Conservation (phyloP, 1,139 yeast species). For the Sugiyamaella neomexicana region DNA sequence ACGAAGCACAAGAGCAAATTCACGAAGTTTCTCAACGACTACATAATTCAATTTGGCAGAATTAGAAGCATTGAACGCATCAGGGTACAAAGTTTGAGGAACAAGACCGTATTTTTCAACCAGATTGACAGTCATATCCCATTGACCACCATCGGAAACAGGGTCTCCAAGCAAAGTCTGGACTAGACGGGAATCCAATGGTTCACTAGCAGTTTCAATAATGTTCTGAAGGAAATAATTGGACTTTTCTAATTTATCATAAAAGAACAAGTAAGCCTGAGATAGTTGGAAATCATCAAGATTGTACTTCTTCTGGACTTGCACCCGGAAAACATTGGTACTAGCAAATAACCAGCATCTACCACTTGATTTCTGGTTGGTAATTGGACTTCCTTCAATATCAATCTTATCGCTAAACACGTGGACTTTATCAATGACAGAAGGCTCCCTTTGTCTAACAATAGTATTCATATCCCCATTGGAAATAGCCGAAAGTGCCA, state of each 20-base stretch:
- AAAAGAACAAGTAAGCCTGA: constrained; percentile 56
- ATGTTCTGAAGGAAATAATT: constrained; percentile 61
- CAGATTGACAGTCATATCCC: constrained; percentile 68
- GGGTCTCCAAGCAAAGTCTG: constrained; percentile 52
- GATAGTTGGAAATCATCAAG: constrained; percentile 58
- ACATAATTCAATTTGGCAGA: constrained; percentile 53
- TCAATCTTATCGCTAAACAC: constrained; percentile 56
- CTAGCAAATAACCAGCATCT: constrained; percentile 73
- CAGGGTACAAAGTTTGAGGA: constrained; percentile 61
- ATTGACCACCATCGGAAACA: constrained; percentile 69
- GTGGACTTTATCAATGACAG: constrained; percentile 46
- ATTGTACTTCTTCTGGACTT: constrained; percentile 54
- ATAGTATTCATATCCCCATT: constrained; percentile 49
- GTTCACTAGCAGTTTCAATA: constrained; percentile 54
- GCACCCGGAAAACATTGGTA: constrained; percentile 59
- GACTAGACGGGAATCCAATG: constrained; percentile 56
- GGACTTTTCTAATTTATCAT: constrained; percentile 59
- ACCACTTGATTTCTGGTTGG: constrained; percentile 61
- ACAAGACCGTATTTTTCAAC: constrained; percentile 63
- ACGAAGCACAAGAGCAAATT: constrained; percentile 58
- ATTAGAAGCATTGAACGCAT: constrained; percentile 56
- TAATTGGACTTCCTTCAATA: constrained; percentile 57
- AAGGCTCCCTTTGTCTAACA: constrained; percentile 43
- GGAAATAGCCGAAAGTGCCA: constrained; percentile 61
- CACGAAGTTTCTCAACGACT: constrained; percentile 59